Conservation (phyloP, 2,329 filamentous ascomycete genomes). For the Ophiostoma fasciatum region DNA sequence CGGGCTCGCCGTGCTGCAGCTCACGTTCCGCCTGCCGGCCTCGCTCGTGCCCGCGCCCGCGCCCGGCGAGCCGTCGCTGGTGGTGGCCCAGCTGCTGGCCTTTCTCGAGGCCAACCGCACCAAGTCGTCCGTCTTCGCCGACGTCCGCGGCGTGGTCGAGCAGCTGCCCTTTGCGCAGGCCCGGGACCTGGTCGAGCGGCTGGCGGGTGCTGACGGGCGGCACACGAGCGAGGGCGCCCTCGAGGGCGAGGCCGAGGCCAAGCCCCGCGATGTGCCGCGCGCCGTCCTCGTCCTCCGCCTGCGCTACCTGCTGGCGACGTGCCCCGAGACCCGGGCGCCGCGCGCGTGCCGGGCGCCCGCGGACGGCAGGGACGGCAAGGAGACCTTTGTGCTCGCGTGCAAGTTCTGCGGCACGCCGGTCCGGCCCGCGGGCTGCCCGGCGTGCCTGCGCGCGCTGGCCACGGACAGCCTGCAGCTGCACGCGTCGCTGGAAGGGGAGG, state of each 20-base stretch:
- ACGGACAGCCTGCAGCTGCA: constrained; percentile 12
- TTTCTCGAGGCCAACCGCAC: constrained; percentile 21
- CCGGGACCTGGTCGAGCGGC: constrained; percentile 21
- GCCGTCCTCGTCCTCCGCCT: constrained; percentile 25
- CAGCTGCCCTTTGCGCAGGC: constrained; percentile 26
- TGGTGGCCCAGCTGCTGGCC: constrained; percentile 18
- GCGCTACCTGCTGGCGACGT: constrained; percentile 29
- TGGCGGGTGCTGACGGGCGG: too few species aligned
- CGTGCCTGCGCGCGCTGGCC: constrained; percentile 12
- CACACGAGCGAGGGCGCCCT: too few species aligned
- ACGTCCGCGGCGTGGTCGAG: constrained; percentile 30
- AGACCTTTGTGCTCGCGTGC: constrained; percentile 8
- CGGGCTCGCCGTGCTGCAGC: constrained; percentile 19
- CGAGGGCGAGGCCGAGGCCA: background rate
- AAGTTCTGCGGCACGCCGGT: constrained; percentile 10
- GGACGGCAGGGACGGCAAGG: background rate
- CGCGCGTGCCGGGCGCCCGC: background rate
- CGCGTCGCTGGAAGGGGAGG: constrained; percentile 9
- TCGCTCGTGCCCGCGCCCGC: constrained; percentile 8
- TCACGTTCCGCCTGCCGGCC: constrained; percentile 16
- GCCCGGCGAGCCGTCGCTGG: constrained; percentile 11
- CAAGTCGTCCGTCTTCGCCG: constrained; percentile 25
- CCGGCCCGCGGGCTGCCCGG: constrained; percentile 3
- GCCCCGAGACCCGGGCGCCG: constrained; percentile 16
- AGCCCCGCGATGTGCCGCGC: background rate